Evolutionary conservation across 2,329 filamentous ascomycete genomes (phyloP), one percentile per base, ranked within the genome.

Genomic region (Huntiella moniliformis): DNA sequence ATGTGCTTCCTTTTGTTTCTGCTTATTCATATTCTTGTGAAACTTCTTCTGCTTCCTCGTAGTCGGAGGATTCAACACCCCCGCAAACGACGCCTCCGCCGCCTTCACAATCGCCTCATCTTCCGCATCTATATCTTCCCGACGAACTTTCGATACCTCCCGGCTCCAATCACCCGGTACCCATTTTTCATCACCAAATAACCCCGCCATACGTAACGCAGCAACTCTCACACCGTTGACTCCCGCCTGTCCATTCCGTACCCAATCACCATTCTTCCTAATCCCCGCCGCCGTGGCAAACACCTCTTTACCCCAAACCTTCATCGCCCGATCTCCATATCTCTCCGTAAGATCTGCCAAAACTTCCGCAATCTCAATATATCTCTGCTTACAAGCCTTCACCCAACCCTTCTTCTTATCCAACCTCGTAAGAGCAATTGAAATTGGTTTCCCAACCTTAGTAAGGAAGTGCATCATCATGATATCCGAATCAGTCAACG

Each of bases 391-490:
- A 10, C 22, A 28, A 28, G 22, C 18, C 15, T 50, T 52, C 58
- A 58, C 61, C n/a, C 48, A 53, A 4, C 51, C 51, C 2, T 55
- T 51, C 34, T 55, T 50, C 3, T 50, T 49, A 2, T 38, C 35
- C 13, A 58, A 44, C 4, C 60, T 74, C 8, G 73, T 76, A 42
- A 77, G 55, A 4, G 74, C 63, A 1, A 74, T 63, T 5, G 65
- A 54, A 1, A 68, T 71, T 44, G 60, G 60, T 28, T 67, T 61
- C 7, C 62, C 61, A 3, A 62, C 60, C 42, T 63, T 57, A 42
- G 66, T 60, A 51, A 76, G 59, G 38, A 69, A 56, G 47, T 60
- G 56, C 32, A 76, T 55, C 50, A 70, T 61, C 57, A 64, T 61
- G 10, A 56, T 55, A 53, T 76, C 72, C 41, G 62, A 62, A 16